Base-by-base conservation (phyloP, 331 rosid genomes). In the Saraca asoca region DNA sequence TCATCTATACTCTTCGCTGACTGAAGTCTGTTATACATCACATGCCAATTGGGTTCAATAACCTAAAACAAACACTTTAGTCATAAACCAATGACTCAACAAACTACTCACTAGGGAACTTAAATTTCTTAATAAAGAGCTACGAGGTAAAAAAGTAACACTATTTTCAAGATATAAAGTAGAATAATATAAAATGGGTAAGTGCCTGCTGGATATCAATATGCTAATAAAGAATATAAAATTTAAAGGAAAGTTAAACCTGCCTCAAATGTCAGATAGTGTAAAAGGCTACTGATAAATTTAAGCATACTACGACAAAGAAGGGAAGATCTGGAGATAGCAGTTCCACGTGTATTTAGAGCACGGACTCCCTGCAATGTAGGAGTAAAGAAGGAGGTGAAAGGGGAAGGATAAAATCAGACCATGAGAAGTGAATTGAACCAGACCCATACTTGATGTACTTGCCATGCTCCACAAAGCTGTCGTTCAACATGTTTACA, bases 401-500 rank as follows among this genome's bases (percentile, higher is more conserved):
- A 57, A 43, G 29, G 29, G 18, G 55, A 64, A 65, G 33, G 64
- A 20, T 63, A 45, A 70, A 45, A 68, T 38, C 41, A 62, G 64
- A 55, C 46, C 29, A 75, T 43, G 55, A 14, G 17, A 39, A 35
- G 56, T 49, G 16, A 64, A 64, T 55, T 52, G 49, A 44, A 11
- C 73, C 17, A 5, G 49, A 61, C 19, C 12, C 85, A 69, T 85
- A 93, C 98, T 78, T 93, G 98, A 84, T 93, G 96, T 46, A 85
- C 78, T 87, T 93, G 98, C 98, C 98, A 93, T 20, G 96, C 98
- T 77, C 94, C 93, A 72, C 98, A 87, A 43, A 93, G 93, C 71
- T 93, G 98, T 46, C 95, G 91, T 50, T 87, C 98, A 68, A 93
- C 98, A 17, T 93, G 95, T 74, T 93, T 93, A 69, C 95, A 93